Percentiles rank a stretch among this genome's conserved stretches.
phyloP scores from a whole-genome alignment of 2,329 filamentous ascomycete genomes.

The Penicillium concentricum region DNA sequence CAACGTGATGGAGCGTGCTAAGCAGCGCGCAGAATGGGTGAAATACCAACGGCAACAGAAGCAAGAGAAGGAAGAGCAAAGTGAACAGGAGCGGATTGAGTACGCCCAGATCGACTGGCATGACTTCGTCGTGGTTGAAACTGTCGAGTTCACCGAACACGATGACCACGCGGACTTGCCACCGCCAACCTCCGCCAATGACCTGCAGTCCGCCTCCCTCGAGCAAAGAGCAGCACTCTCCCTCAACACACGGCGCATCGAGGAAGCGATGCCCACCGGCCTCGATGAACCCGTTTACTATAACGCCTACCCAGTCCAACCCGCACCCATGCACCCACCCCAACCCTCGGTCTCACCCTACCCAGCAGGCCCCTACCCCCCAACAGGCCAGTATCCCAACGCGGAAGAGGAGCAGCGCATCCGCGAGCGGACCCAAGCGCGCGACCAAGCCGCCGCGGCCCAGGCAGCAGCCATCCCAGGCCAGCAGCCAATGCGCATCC shows the following conservation, averaged over 20 bases:
- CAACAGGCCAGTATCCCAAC: slow-evolving; percentile 30
- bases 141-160: slow-evolving; percentile 83
- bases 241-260: slow-evolving; percentile 77
- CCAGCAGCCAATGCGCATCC: slow-evolving; percentile 74
- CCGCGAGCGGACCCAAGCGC: slow-evolving; percentile 55
- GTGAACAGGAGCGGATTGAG: slow-evolving; percentile 72
- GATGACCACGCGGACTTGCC: slow-evolving; percentile 86
- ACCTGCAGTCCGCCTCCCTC: slow-evolving; percentile 89
- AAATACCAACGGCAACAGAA: slow-evolving; percentile 83
- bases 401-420: slow-evolving; percentile 64
- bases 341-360: slow-evolving; percentile 32
- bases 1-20: slow-evolving; percentile 74
- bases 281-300: slow-evolving; percentile 58
- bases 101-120: slow-evolving; percentile 96
- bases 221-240: slow-evolving; percentile 94
- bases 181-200: slow-evolving; percentile 82
- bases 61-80: slow-evolving; percentile 82
- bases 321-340: slow-evolving; percentile 32
- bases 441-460: slow-evolving; percentile 68
- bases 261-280: slow-evolving; percentile 89
- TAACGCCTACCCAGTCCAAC: slow-evolving; percentile 46
- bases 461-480: slow-evolving; percentile 67
- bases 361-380: slow-evolving; percentile 28
- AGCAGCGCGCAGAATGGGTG: slow-evolving; percentile 81
- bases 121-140: slow-evolving; percentile 94